Evolutionary conservation across 2,329 filamentous ascomycete species (phyloP).

Genomic region (Trichoderma brevicompactum): DNA sequence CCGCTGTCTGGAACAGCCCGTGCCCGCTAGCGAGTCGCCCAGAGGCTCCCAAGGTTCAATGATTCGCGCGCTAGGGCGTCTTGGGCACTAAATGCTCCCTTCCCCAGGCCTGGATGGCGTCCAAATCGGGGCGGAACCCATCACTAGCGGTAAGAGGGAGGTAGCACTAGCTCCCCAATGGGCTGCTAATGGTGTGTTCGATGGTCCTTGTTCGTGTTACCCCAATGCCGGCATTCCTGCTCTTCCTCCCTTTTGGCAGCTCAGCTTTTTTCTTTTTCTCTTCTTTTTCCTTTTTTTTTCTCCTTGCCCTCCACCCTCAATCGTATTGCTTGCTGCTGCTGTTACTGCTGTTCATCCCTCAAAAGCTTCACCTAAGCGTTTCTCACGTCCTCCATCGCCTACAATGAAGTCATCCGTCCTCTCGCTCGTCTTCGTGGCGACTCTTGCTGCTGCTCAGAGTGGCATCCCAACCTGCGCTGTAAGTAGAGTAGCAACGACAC

Average conservation of each 20-base stretch:
- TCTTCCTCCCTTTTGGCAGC: constrained; percentile 18
- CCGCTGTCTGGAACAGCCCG: too few relatives aligned
- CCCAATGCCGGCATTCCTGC: not conserved
- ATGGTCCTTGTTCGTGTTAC: not conserved
- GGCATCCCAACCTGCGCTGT: constrained; percentile 47
- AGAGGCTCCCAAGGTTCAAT: not conserved
- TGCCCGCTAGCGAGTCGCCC: not conserved
- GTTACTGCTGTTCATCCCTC: not conserved
- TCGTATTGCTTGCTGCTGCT: not conserved
- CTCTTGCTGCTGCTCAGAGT: constrained; percentile 43
- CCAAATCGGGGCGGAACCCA: not conserved
- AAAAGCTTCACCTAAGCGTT: not conserved
- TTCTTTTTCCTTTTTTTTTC: not conserved
- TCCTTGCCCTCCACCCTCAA: not conserved
- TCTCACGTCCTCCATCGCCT: constrained; percentile 22
- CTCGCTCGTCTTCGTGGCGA: constrained; percentile 39
- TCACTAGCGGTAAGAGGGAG: not conserved
- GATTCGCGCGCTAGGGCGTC: constrained; percentile 6
- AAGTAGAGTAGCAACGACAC: constrained; percentile 33
- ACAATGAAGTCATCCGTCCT: constrained; percentile 46
- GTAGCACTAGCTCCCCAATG: constrained; percentile 6
- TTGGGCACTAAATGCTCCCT: constrained; percentile 1
- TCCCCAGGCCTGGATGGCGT: not conserved
- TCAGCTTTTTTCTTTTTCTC: not conserved
- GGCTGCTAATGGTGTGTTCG: constrained; percentile 8